phyloP scores from a whole-genome alignment of 83 land plant genomes.

The Diphasiastrum complanatum region DNA sequence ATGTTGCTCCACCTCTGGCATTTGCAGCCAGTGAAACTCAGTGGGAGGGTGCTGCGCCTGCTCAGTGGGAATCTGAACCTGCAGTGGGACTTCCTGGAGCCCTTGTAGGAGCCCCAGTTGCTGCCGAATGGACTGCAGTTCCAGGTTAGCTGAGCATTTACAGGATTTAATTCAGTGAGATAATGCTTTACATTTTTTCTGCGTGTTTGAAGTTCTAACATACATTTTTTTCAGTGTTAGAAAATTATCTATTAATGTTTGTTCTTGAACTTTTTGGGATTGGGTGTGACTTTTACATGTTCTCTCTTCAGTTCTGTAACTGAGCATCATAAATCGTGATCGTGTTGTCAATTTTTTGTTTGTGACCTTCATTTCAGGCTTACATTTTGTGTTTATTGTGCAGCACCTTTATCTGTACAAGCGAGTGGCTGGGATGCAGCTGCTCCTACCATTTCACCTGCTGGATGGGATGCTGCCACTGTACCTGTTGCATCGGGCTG shows the following conservation, averaged over 20 bases:
- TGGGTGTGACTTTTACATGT: no score
- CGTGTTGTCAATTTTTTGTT: neutral
- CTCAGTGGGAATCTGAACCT: conserved; percentile 10
- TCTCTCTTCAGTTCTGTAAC: neutral
- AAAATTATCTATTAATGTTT: no score
- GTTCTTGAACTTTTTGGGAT: no score
- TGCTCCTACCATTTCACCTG: neutral
- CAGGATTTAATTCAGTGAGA: neutral
- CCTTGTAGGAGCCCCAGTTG: neutral
- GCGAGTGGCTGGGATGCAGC: conserved; percentile 13
- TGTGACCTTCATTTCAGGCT: neutral
- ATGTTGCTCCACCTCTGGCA: conserved; percentile 13
- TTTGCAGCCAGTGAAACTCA: neutral
- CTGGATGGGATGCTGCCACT: conserved; percentile 23
- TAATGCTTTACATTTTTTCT: neutral
- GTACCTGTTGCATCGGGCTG: conserved; percentile 1
- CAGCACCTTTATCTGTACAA: neutral
- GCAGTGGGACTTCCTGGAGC: neutral
- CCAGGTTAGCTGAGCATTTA: neutral
- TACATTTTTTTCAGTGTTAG: neutral
- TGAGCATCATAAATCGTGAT: neutral
- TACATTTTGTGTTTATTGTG: neutral
- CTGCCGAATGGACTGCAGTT: neutral
- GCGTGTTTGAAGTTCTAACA: neutral
- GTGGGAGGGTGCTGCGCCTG: conserved; percentile 17